Evolutionary conservation across 2,329 filamentous ascomycete species (phyloP), one percentile per base, ranked within the genome.

Genomic region (Daldinia eschscholtzii): DNA sequence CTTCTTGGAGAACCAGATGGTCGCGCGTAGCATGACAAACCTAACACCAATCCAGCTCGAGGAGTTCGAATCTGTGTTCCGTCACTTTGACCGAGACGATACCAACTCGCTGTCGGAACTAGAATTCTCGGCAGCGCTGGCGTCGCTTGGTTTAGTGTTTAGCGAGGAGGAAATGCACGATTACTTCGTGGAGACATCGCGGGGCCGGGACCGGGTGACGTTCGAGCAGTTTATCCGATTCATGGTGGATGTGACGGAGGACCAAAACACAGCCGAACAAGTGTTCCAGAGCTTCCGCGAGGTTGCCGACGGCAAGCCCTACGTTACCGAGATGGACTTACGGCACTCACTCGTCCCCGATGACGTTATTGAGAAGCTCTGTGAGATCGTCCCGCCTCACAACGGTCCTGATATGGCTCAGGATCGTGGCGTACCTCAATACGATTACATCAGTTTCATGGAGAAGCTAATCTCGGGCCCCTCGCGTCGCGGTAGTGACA

Each of bases 201-300:
- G 88, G 41, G 93, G 89, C 39, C 88, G 85, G 72, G 92, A 91
- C 80, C 88, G 92, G 72, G 96, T 99, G 58, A 96, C 93, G 4
- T 99, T 99, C 78, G 96, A 99, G 83, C 95, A 98, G 81, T 99
- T 99, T 78, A 99, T 99, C 79, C 91, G 93, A 42, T 99, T 99
- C 86, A 99, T 99, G 96, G 96, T 99, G 55, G 93, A 97, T 74
- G 96, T 98, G 57, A 99, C 96, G 12, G 96, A 99, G 81, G 96
- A 99, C 78, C 96, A 99, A 82, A 98, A 99, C 80, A 98, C 94
- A 3, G 96, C 96, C 12, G 96, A 98, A 81, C 96, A 99, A 80
- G 96, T 99, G 4, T 98, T 96, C 84, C 95, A 99, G 82, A 97
- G 92, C 71, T 99, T 99, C 88, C 90, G 91, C 65, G 96, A 99